Base-by-base conservation (phyloP, 2,329 filamentous ascomycete species). In the Tolypocladium tropicale region DNA sequence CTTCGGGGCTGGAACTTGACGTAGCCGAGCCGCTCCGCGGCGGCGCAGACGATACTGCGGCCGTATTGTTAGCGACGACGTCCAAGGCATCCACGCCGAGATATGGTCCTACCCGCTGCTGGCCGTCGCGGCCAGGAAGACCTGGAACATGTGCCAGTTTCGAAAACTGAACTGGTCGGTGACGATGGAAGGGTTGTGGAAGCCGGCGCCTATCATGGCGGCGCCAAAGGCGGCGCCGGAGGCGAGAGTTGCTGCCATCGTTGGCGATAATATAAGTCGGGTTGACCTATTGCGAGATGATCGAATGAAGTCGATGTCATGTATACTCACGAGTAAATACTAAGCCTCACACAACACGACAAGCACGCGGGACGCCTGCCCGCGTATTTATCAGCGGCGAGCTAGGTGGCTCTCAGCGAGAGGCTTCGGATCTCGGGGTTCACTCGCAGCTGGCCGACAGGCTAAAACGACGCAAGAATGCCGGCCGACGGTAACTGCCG, bases 71-170 rank as follows among this genome's bases (percentile, higher is more conserved):
- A 50, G 46, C n/a, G 46, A 21, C 18, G 18, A 21, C 10, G 28
- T 32, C 18, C 28, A 32, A 18, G 14, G 25, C 46, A 30, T 32
- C 16, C 10, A 25, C 6, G 3, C 4, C 25, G 14, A 21, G 46
- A 12, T 2, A 4, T 3, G 11, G 28, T 72, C 82, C 67, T 75
- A 85, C 81, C 80, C 78, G 69, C 81, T 86, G 61, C 74, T 77
- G 30, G 80, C 83, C 11, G 81, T 81, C 4, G 84, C 85, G 1
- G 80, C 76, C 4, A 88, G 68, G 62, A 88, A 88, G 11, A 77
- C 76, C 67, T 86, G 78, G 33, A 85, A 65, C 84, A 88, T 88
- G 65, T 84, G 82, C 68, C 80, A 86, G 64, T 85, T 78, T 52
- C 77, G 69, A 50, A 86, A 72, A 28, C 73, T 75, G 70, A 88